phyloP scores from a whole-genome alignment of 768 basidiomycete species.

The Pholiota conissans region DNA sequence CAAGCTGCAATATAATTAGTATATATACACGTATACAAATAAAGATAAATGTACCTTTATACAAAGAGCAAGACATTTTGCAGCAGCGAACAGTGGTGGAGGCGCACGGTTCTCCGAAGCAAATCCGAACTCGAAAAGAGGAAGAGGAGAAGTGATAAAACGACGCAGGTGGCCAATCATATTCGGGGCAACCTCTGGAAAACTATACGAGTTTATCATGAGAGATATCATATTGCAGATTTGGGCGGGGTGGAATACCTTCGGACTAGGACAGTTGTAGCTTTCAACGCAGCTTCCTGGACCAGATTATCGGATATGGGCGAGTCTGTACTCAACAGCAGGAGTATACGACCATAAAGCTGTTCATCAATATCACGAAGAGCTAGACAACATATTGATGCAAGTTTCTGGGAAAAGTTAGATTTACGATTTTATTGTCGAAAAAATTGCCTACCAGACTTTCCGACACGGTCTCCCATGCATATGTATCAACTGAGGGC shows the following conservation, averaged over 20 bases:
- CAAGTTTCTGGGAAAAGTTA: constrained; percentile 66
- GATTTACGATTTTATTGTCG: neutral
- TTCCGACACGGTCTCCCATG: constrained; percentile 92
- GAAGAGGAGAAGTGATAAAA: constrained; percentile 85
- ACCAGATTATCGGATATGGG: constrained; percentile 82
- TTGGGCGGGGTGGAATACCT: constrained; percentile 48
- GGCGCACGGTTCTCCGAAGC: constrained; percentile 71
- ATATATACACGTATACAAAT: neutral
- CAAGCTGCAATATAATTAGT: constrained; percentile 47
- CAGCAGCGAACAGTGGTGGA: constrained; percentile 79
- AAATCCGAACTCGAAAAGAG: constrained; percentile 87
- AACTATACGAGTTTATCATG: constrained; percentile 42
- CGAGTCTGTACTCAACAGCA: constrained; percentile 78
- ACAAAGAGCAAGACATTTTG: constrained; percentile 88
- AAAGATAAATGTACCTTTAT: constrained; percentile 58
- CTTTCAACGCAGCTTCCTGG: constrained; percentile 88
- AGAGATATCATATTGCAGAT: neutral
- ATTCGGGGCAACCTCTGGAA: constrained; percentile 72
- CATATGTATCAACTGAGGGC: constrained; percentile 82
- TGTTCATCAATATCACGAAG: constrained; percentile 64
- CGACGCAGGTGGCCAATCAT: constrained; percentile 81
- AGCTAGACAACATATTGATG: constrained; percentile 77
- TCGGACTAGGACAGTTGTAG: constrained; percentile 80
- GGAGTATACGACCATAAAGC: constrained; percentile 67
- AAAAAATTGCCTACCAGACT: constrained; percentile 58